Base-by-base conservation (phyloP, 1,284 basidiomycete species). In the Pseudozyma pruni region DNA sequence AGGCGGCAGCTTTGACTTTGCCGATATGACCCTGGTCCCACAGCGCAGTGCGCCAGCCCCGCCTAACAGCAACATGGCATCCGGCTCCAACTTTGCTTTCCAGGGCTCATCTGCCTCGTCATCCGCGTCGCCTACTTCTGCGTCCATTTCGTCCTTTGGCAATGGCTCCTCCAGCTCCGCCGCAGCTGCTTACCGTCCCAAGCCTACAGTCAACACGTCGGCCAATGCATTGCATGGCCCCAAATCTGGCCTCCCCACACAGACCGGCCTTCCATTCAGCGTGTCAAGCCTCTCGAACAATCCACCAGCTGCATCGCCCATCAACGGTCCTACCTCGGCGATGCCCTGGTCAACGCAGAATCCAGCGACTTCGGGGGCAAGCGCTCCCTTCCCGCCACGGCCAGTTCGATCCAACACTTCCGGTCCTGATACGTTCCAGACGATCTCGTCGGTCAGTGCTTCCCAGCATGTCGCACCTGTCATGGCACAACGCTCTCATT, bases 31-130 rank as follows among this genome's bases (percentile, higher is more conserved):
- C 31, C 64, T 79, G 22, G 53, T 79, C 9, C 77, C 77, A 9
- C 74, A 79, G 40, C 64, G 77, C 14, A 79, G 77, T 38, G 77
- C 77, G 16, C 77, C 77, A 2, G 55, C 67, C 31, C 74, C 74
- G 6, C 74, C 74, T 7, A 55, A 48, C 49, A 56, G 19, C 47
- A 37, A 31, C 31, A 17, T 29, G 11, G 56, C 27, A 25, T 47
- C 66, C 11, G 34, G 39, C 19, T 51, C 68, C 17, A 38, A 35
- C 4, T 51, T 60, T 13, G 29, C 49, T 6, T 47, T 32, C 35
- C 54, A 42, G 5, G 51, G 22, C 9, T 22, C 48, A 25, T 32
- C 55, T 16, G 8, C 50, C 31, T 60, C 54, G 8, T 35, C 42
- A 4, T 62, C 58, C 13, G 48, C 58, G 10, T 60, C 49, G 17